phyloP scores from a whole-genome alignment of 345 rosid genomes.

The Pelargonium nanum region DNA sequence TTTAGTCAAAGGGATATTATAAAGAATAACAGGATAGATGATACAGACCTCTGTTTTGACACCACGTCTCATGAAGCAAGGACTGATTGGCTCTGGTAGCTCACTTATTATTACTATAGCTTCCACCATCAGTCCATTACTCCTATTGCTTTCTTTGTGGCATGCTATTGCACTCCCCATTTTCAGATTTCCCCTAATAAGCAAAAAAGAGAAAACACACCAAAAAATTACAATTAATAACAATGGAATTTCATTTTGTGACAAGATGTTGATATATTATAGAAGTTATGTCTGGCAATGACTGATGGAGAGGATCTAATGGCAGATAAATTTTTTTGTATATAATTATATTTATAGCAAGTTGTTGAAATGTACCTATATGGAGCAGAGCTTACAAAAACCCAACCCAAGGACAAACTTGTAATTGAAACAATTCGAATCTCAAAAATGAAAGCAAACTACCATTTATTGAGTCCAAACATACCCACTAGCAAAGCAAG shows the following conservation, averaged over 20 bases:
- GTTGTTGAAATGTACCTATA: neutral
- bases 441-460: neutral
- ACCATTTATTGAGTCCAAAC: constrained; percentile 3
- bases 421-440: neutral
- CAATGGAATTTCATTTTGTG: constrained; percentile 7
- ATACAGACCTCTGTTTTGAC: constrained; percentile 58
- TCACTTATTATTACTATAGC: constrained; percentile 60
- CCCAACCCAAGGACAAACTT: neutral
- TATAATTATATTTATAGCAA: neutral
- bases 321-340: too few relatives aligned
- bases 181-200: constrained; percentile 57
- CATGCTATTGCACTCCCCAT: constrained; percentile 54
- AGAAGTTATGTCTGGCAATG: neutral
- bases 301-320: neutral
- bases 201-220: constrained; percentile 5
- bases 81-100: constrained; percentile 27
- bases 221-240: neutral
- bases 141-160: constrained; percentile 34
- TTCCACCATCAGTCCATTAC: constrained; percentile 44
- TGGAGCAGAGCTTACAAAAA: neutral
- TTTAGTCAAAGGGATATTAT: neutral
- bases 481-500: constrained; percentile 46
- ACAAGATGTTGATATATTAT: neutral
- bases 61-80: constrained; percentile 31
- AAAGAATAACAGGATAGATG: neutral